Evolutionary conservation across 306 rosid genomes (phyloP).

Genomic region (Vachellia collinsii): DNA sequence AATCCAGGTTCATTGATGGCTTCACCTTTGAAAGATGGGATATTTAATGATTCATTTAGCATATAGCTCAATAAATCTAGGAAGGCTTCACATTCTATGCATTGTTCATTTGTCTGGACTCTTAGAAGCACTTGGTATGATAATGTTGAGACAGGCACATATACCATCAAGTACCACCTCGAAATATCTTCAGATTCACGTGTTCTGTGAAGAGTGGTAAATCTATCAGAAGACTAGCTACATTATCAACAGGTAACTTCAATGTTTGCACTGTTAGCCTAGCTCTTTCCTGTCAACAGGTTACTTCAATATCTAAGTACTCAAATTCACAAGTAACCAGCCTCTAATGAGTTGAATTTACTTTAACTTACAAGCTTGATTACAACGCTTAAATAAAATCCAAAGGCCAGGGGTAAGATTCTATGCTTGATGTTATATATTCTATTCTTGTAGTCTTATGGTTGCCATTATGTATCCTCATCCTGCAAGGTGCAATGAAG

Average conservation of each 20-base stretch:
- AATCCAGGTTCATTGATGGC: slow-evolving; percentile 11
- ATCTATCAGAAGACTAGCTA: slow-evolving; percentile 57
- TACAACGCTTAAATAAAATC: not conserved
- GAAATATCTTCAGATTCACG: slow-evolving; percentile 50
- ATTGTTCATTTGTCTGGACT: slow-evolving; percentile 8
- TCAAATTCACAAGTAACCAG: too few relatives aligned
- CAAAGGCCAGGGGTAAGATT: slow-evolving; percentile 6
- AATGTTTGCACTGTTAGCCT: slow-evolving; percentile 20
- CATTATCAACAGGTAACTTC: slow-evolving; percentile 58
- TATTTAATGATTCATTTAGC: slow-evolving; percentile 20
- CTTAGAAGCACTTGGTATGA: slow-evolving; percentile 25
- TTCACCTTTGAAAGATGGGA: slow-evolving; percentile 9
- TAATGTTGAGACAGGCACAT: slow-evolving; percentile 58
- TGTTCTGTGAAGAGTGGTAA: slow-evolving; percentile 50
- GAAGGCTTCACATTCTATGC: slow-evolving; percentile 11
- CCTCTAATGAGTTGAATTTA: too few relatives aligned
- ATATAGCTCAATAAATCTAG: slow-evolving; percentile 21
- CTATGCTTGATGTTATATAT: slow-evolving; percentile 10
- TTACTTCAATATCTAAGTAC: too few relatives aligned
- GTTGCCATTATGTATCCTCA: slow-evolving; percentile 11
- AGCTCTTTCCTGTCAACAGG: not conserved
- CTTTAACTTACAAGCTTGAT: too few relatives aligned
- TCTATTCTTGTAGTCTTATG: slow-evolving; percentile 14
- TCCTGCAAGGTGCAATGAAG: not conserved
- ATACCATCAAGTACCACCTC: slow-evolving; percentile 48